Percentiles rank a stretch among this genome's conserved stretches.
These are phyloP conservation scores for Eutypa lata DNA, from an alignment of 2,329 filamentous ascomycete genomes.

Conservation along the genomic window DNA sequence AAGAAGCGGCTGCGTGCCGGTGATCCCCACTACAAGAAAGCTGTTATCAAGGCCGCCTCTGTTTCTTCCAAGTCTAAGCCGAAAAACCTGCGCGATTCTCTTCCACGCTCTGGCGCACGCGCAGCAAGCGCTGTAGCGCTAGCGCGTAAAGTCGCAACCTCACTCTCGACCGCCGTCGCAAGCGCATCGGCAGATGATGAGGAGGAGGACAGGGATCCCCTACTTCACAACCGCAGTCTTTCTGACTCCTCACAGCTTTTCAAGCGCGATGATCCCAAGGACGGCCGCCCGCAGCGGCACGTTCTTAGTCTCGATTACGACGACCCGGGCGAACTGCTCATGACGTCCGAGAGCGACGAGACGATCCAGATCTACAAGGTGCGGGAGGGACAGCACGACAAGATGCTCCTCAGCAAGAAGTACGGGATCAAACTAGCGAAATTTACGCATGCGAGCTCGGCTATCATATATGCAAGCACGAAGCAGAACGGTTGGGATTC, in stretches of 20 bases:
- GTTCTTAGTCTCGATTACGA: constrained; percentile 95
- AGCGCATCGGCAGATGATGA: background rate
- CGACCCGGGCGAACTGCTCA: constrained; percentile 86
- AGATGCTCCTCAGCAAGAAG: constrained; percentile 90
- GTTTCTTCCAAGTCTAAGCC: background rate
- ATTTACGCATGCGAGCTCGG: constrained; percentile 88
- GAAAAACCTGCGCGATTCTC: background rate
- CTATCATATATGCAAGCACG: constrained; percentile 92
- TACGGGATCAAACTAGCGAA: constrained; percentile 92
- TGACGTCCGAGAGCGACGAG: constrained; percentile 90
- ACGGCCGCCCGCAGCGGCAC: constrained; percentile 52
- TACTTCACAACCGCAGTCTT: background rate
- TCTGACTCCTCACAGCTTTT: constrained; percentile 48
- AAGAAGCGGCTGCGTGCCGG: background rate
- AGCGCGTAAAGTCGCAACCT: background rate
- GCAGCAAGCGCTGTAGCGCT: background rate
- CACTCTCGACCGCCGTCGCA: background rate
- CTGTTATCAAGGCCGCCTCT: background rate
- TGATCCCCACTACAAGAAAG: background rate
- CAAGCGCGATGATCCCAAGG: constrained; percentile 53
- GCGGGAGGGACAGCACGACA: constrained; percentile 83
- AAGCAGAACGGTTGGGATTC: constrained; percentile 73
- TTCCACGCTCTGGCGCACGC: background rate
- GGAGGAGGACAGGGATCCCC: background rate
- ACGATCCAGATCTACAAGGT: constrained; percentile 95